These are phyloP conservation scores for Mrakia gelida DNA, from an alignment of 768 basidiomycete genomes.

Conservation along the genomic window DNA sequence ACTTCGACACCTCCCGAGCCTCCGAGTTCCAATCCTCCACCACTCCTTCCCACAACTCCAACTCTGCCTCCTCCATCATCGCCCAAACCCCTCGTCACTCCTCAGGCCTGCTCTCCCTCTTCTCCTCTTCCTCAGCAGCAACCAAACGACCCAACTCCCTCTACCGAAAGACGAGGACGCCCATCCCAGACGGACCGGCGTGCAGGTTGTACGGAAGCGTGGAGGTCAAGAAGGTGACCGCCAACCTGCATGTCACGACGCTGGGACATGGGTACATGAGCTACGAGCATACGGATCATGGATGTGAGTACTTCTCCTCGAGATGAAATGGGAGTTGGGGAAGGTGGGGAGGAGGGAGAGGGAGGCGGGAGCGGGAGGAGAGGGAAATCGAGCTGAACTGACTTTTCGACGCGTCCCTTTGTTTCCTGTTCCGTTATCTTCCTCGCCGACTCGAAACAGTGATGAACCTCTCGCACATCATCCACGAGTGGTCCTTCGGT, in stretches of 20 bases:
- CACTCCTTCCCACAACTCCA: neutral
- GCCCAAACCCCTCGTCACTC: constrained; percentile 13
- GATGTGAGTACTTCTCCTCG: constrained; percentile 50
- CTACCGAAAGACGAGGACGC: constrained; percentile 28
- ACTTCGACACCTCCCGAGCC: constrained; percentile 18
- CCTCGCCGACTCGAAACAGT: constrained; percentile 48
- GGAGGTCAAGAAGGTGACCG: constrained; percentile 82
- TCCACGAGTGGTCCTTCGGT: constrained; percentile 94
- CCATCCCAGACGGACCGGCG: constrained; percentile 59
- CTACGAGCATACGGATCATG: constrained; percentile 79
- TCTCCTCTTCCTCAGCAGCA: constrained; percentile 14
- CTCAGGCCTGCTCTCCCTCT: constrained; percentile 17
- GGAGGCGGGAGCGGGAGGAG: neutral
- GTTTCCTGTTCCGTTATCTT: too few relatives aligned
- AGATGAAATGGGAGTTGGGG: neutral
- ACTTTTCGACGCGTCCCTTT: neutral
- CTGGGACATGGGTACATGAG: constrained; percentile 87
- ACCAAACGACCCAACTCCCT: constrained; percentile 13
- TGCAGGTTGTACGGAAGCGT: constrained; percentile 84
- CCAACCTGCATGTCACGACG: constrained; percentile 90
- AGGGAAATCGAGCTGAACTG: neutral
- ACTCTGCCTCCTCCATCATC: constrained; percentile 27
- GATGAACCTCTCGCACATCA: constrained; percentile 95
- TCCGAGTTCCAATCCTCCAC: constrained; percentile 14
- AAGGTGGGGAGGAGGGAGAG: neutral